Percentiles rank a stretch among this genome's conserved stretches.
These are phyloP conservation scores for Dictyostelium firmibasis DNA, from an alignment of 78 protist genomes.

Conservation along the genomic window DNA sequence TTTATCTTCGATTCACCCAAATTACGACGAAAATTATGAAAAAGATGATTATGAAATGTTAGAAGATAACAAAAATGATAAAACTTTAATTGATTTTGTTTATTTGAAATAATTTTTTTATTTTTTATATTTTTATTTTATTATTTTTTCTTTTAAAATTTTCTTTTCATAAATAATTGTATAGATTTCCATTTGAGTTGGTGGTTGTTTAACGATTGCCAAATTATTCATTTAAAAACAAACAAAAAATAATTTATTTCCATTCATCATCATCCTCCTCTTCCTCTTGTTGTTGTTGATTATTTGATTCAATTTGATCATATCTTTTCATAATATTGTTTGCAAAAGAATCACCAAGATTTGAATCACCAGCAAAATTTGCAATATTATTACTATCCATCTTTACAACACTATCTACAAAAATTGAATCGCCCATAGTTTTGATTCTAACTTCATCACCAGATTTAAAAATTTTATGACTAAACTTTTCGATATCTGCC, in stretches of 20 bases:
- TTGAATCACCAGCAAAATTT: constrained; percentile 40
- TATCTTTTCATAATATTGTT: constrained; percentile 1
- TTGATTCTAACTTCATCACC: constrained; percentile 50
- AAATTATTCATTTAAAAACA: no score
- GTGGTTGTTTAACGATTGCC: no score
- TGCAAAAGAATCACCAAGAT: constrained; percentile 4
- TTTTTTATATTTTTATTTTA: no score
- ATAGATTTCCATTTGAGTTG: no score
- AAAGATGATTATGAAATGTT: no score
- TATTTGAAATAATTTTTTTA: no score
- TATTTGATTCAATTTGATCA: neutral
- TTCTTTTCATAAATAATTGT: no score
- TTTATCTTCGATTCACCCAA: no score
- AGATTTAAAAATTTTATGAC: constrained; percentile 14
- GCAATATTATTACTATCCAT: constrained; percentile 54
- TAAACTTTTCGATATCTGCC: constrained; percentile 40
- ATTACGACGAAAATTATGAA: no score
- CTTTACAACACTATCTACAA: constrained; percentile 27
- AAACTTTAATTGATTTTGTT: no score
- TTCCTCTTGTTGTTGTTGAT: neutral
- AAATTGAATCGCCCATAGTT: constrained; percentile 24
- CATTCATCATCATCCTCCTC: constrained; percentile 32
- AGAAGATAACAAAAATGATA: no score
- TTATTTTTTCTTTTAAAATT: no score
- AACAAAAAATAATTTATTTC: constrained; percentile 28